Percentiles rank a stretch among this genome's conserved stretches.
Conservation (phyloP, 2,329 filamentous ascomycete species). For the Akanthomyces muscarius region DNA sequence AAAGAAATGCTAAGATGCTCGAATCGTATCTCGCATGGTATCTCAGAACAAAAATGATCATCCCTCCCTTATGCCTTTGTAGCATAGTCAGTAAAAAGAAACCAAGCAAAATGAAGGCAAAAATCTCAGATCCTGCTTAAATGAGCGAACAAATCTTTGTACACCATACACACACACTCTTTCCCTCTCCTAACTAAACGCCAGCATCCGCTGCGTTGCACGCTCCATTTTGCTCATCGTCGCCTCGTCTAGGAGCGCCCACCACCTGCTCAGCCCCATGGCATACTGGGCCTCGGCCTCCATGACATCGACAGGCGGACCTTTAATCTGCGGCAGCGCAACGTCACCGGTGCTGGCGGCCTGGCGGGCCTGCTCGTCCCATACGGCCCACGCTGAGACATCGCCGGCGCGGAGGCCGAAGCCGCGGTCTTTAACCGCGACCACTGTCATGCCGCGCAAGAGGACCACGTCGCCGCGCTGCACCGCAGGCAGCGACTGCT, state of each 20-base stretch:
- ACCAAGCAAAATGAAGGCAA: too few relatives aligned
- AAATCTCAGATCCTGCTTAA: background rate
- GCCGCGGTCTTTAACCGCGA: constrained; percentile 49
- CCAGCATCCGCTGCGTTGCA: constrained; percentile 27
- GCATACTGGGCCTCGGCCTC: constrained; percentile 48
- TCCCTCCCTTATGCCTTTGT: too few relatives aligned
- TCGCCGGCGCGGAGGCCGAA: constrained; percentile 54
- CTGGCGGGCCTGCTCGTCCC: constrained; percentile 35
- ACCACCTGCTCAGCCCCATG: constrained; percentile 46
- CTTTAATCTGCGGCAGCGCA: constrained; percentile 50
- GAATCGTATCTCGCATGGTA: background rate
- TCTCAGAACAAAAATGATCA: background rate
- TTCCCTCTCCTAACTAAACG: background rate
- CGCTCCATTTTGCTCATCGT: constrained; percentile 45
- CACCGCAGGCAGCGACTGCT: constrained; percentile 52
- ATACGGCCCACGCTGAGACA: constrained; percentile 59
- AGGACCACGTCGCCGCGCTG: constrained; percentile 55
- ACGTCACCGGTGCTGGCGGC: constrained; percentile 28
- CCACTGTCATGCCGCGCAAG: constrained; percentile 52
- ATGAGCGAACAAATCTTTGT: background rate
- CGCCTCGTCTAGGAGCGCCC: constrained; percentile 43
- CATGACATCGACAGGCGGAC: constrained; percentile 55
- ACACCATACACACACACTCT: background rate
- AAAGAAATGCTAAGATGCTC: background rate
- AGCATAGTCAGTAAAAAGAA: too few relatives aligned